Conservation (phyloP, 768 basidiomycete genomes). For the Floccularia luteovirens region DNA sequence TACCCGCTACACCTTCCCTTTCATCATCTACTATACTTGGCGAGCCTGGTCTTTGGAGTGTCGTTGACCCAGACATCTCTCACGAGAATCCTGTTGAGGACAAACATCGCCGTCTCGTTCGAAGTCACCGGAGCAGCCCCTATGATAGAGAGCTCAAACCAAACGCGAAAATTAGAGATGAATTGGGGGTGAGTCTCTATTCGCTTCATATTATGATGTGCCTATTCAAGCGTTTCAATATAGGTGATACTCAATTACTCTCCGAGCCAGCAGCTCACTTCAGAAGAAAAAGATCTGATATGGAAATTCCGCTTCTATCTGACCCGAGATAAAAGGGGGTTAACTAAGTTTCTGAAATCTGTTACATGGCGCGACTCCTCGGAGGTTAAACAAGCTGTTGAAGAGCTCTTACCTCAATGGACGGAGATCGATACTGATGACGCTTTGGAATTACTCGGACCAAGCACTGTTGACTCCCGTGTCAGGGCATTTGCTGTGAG, state of each 20-base stretch:
- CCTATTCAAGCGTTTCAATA: neutral
- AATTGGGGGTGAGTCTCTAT: conserved; percentile 61
- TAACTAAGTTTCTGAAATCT: conserved; percentile 96
- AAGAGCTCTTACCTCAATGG: conserved; percentile 93
- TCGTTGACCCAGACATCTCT: conserved; percentile 85
- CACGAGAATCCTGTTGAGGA: conserved; percentile 97
- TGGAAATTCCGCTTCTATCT: conserved; percentile 99
- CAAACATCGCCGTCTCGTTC: conserved; percentile 89
- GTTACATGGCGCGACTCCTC: conserved; percentile 96
- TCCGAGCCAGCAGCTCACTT: conserved; percentile 77
- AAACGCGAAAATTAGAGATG: conserved; percentile 91
- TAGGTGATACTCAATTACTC: conserved; percentile 89
- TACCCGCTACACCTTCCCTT: conserved; percentile 34
- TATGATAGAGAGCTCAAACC: conserved; percentile 95
- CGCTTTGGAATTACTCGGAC: conserved; percentile 90
- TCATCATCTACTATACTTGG: conserved; percentile 43
- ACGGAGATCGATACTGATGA: conserved; percentile 96
- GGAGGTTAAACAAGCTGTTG: conserved; percentile 97
- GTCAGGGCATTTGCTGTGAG: conserved; percentile 93
- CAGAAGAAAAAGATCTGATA: conserved; percentile 92
- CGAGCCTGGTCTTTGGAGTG: conserved; percentile 76
- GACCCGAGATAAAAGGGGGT: conserved; percentile 81
- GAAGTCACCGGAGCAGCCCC: conserved; percentile 92
- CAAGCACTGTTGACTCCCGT: conserved; percentile 81
- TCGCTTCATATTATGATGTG: neutral